phyloP scores from a whole-genome alignment of 495 filamentous ascomycete species.

The Podospora appendiculata region DNA sequence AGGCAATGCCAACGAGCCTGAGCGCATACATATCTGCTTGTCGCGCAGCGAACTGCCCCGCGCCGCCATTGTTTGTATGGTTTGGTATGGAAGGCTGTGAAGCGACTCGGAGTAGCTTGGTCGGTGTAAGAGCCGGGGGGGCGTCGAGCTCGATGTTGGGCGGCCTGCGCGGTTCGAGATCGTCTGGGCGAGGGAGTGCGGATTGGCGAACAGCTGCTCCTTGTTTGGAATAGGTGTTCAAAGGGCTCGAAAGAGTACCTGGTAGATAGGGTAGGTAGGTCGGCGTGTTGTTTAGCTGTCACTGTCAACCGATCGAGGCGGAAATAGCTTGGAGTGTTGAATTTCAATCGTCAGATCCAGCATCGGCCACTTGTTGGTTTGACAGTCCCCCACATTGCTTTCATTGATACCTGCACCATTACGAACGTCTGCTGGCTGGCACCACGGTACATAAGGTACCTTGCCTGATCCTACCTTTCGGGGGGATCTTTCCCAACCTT shows the following conservation, averaged over 20 bases:
- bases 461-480: background rate
- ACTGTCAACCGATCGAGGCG: too few species aligned
- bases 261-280: too few species aligned
- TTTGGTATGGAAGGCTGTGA: background rate
- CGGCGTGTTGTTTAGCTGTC: too few species aligned
- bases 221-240: too few species aligned
- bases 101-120: background rate
- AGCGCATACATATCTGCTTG: constrained; percentile 77
- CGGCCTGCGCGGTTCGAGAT: too few species aligned
- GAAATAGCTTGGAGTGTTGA: too few species aligned
- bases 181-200: too few species aligned
- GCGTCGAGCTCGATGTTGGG: background rate
- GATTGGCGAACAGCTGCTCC: too few species aligned
- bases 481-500: background rate
- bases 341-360: too few species aligned
- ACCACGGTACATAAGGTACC: background rate
- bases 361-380: background rate
- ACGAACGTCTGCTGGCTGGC: background rate
- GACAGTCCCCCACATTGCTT: background rate
- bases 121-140: background rate
- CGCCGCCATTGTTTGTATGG: constrained; percentile 30
- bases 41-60: constrained; percentile 76
- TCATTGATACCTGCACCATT: background rate
- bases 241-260: too few species aligned
- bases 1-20: background rate